Conservation (phyloP, 345 rosid genomes). For the Populus nigra region DNA sequence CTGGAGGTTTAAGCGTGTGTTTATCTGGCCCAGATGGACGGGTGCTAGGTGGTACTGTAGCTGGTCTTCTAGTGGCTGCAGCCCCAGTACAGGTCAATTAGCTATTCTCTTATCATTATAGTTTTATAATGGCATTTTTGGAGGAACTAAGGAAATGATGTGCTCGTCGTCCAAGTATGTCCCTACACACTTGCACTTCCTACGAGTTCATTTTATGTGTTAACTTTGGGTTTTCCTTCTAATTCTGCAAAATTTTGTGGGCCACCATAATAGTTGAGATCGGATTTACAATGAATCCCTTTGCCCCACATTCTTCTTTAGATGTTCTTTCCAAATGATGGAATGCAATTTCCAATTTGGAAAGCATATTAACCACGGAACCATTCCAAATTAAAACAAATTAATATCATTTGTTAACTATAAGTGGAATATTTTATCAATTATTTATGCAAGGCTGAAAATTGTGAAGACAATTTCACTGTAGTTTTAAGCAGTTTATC, state of each 20-base stretch:
- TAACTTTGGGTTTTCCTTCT: neutral
- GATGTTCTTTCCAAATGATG: neutral
- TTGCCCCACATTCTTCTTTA: neutral
- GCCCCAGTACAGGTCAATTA: constrained; percentile 77
- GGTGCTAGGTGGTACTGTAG: constrained; percentile 85
- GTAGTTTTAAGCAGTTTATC: neutral
- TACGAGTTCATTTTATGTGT: neutral
- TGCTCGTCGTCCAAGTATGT: neutral
- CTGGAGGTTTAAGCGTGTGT: constrained; percentile 73
- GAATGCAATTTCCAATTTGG: neutral
- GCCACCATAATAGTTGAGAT: neutral
- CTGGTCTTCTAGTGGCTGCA: constrained; percentile 81
- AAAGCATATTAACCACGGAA: neutral
- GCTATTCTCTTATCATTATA: neutral
- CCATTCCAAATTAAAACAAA: neutral
- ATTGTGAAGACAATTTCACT: neutral
- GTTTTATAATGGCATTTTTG: neutral
- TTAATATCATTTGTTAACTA: neutral
- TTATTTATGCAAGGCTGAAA: neutral
- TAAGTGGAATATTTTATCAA: no score
- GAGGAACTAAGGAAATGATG: neutral
- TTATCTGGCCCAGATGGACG: constrained; percentile 87
- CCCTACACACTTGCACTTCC: neutral
- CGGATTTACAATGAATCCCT: neutral
- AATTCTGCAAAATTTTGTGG: neutral